A percentile compares a stretch with the other conserved stretches of the same genome.
Evolutionary conservation across 805 yeast species (phyloP).

Genomic region (Wickerhamomyces pijperi): DNA sequence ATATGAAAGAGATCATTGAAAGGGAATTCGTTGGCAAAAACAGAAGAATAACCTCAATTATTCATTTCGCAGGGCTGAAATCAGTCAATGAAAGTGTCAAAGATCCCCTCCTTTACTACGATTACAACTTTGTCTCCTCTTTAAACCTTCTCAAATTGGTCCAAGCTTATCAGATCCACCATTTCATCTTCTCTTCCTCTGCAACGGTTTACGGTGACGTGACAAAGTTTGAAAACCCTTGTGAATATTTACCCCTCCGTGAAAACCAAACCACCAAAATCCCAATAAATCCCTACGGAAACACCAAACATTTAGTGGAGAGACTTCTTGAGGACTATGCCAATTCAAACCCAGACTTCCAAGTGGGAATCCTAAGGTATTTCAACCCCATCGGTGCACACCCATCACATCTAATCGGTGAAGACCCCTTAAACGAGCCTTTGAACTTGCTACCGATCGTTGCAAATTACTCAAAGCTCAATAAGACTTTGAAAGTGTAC

Average conservation of each 20-base stretch:
- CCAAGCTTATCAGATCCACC: slow-evolving; percentile 27
- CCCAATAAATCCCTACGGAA: slow-evolving; percentile 72
- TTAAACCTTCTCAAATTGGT: slow-evolving; percentile 44
- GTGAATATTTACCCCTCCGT: slow-evolving; percentile 50
- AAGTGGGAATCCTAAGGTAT: slow-evolving; percentile 50
- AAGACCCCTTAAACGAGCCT: slow-evolving; percentile 71
- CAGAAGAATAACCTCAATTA: slow-evolving; percentile 23
- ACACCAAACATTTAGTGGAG: slow-evolving; percentile 59
- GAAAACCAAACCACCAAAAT: slow-evolving; percentile 58
- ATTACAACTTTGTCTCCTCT: slow-evolving; percentile 59
- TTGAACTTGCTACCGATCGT: slow-evolving; percentile 65
- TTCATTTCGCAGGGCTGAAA: slow-evolving; percentile 76
- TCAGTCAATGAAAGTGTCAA: slow-evolving; percentile 72
- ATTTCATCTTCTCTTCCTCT: slow-evolving; percentile 63
- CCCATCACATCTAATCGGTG: slow-evolving; percentile 71
- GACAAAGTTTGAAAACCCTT: slow-evolving; percentile 46
- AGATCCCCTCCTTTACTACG: slow-evolving; percentile 58
- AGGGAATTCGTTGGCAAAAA: too few relatives aligned
- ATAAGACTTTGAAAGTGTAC: slow-evolving; percentile 58
- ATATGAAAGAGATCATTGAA: too few relatives aligned
- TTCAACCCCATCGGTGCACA: slow-evolving; percentile 85
- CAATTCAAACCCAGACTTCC: slow-evolving; percentile 33
- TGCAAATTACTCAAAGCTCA: slow-evolving; percentile 16
- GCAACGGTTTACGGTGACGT: slow-evolving; percentile 84
- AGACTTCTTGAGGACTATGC: slow-evolving; percentile 24